Base-by-base conservation (phyloP, 2,329 filamentous ascomycete species). In the Coniochaeta sp. region DNA sequence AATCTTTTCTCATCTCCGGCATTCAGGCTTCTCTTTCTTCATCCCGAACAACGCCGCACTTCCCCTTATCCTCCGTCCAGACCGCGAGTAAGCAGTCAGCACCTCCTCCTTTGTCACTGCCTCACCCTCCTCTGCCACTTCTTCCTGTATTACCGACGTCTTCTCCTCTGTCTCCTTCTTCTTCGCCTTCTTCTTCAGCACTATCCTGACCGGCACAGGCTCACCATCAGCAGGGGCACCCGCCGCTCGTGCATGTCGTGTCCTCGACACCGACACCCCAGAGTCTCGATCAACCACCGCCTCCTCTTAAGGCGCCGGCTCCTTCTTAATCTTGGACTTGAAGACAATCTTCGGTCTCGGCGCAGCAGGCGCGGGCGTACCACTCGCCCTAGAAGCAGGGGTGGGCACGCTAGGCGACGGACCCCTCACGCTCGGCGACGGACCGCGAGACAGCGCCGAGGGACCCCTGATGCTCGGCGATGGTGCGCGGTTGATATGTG, bases 281-380 rank as follows among this genome's bases (percentile, higher is more conserved):
- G n/a, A n/a, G n/a, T n/a, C n/a, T n/a, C n/a, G 38, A 26, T 2
- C 22, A 22, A 7, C 38, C 4, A 22, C 12, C 38, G n/a, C 12
- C 45, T 47, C 45, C 26, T 47, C 42, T 26, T 47, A 31, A 24
- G 45, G 22, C n/a, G 26, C 28, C 45, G 45, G 45, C n/a, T 31
- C 45, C 45, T 47, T 46, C 42, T 46, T 47, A 14, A 47, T n/a
- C 27, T 47, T 47, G 4, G 30, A 26, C 45, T 31, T 47, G 14
- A 47, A n/a, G 2, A 13, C 30, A 9, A 31, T 47, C 27, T 31
- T 47, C 26, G 45, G 45, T n/a, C 16, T 30, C 6, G 45, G 24
- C 7, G 45, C 26, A 28, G 20, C 26, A n/a, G 45, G n/a, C 5
- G 45, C 2, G 12, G 45, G 6, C 18, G 6, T 6, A 18, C 8